A percentile compares a stretch with the other conserved stretches of the same genome.
Conservation (phyloP, 164 flowering plant species). For the Stephania yunnanensis region DNA sequence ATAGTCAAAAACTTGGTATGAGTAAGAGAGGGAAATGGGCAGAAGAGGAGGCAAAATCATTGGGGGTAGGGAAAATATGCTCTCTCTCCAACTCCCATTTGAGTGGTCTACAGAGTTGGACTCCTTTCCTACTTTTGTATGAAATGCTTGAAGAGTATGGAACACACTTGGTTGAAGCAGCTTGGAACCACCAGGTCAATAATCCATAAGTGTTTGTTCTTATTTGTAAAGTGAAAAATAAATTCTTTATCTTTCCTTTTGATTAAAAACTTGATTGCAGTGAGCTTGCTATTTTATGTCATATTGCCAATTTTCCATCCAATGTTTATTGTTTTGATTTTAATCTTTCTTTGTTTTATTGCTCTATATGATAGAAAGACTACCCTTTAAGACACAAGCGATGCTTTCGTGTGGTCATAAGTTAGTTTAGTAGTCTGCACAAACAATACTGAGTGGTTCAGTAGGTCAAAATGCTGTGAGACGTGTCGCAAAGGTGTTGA, state of each 20-base stretch:
- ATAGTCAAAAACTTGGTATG: constrained; percentile 27
- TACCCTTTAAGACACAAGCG: too few species aligned
- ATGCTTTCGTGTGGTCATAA: too few species aligned
- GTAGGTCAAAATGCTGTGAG: too few species aligned
- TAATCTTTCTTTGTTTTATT: not conserved
- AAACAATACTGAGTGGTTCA: too few species aligned
- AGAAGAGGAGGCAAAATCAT: constrained; percentile 77
- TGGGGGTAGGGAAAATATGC: constrained; percentile 61
- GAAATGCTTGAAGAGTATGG: constrained; percentile 99
- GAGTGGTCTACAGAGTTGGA: constrained; percentile 59
- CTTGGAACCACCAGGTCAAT: constrained; percentile 93
- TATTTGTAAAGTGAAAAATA: too few species aligned
- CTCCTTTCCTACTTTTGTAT: constrained; percentile 79
- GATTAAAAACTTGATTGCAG: not conserved
- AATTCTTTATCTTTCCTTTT: not conserved
- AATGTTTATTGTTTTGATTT: not conserved
- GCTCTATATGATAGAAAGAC: not conserved
- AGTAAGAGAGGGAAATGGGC: constrained; percentile 84
- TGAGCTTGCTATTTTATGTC: not conserved
- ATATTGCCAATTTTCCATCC: not conserved
- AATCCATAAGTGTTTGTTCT: not conserved
- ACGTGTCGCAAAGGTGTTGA: too few species aligned
- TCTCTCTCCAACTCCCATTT: constrained; percentile 20
- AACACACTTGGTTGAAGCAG: constrained; percentile 96
- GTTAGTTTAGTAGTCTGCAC: too few species aligned